A percentile compares a stretch with the other conserved stretches of the same genome.
Evolutionary conservation across 2,329 filamentous ascomycete species (phyloP).

Genomic region (Fusarium sambucinum): DNA sequence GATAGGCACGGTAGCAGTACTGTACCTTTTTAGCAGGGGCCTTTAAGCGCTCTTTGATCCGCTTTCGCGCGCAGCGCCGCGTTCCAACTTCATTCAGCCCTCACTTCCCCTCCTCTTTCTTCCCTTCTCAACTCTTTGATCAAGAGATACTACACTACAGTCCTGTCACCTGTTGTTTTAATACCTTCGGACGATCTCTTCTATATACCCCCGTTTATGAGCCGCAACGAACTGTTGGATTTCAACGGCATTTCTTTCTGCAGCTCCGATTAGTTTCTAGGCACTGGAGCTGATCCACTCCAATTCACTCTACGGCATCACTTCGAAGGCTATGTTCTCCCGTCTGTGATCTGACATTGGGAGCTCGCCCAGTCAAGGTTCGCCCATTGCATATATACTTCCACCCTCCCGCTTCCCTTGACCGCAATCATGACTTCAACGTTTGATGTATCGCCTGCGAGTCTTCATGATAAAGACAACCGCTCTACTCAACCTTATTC

Average conservation of each 20-base stretch:
- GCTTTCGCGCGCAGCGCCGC: constrained; percentile 45
- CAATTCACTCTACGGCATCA: constrained; percentile 36
- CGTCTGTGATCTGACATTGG: constrained; percentile 49
- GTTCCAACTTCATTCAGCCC: constrained; percentile 46
- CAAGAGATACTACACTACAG: constrained; percentile 34
- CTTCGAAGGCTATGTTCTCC: constrained; percentile 50
- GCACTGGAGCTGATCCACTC: constrained; percentile 36
- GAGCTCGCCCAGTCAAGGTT: constrained; percentile 44
- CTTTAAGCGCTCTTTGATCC: constrained; percentile 46
- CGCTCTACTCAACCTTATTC: constrained; percentile 47
- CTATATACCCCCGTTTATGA: constrained; percentile 7
- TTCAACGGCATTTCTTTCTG: constrained; percentile 32
- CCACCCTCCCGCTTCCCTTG: constrained; percentile 38
- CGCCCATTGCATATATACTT: constrained; percentile 53
- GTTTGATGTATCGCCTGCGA: constrained; percentile 57
- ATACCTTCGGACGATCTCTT: constrained; percentile 6
- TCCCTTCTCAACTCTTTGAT: constrained; percentile 31
- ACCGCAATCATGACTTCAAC: constrained; percentile 59
- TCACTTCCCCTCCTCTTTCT: constrained; percentile 43
- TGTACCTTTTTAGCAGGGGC: constrained; percentile 41
- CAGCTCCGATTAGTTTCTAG: constrained; percentile 27
- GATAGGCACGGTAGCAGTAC: constrained; percentile 9
- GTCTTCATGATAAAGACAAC: constrained; percentile 54
- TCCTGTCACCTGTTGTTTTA: constrained; percentile 18
- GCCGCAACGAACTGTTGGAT: constrained; percentile 19